A percentile compares a stretch with the other conserved stretches of the same genome.
These are phyloP conservation scores for Amanita phalloides DNA, from an alignment of 768 basidiomycete species.

Conservation along the genomic window DNA sequence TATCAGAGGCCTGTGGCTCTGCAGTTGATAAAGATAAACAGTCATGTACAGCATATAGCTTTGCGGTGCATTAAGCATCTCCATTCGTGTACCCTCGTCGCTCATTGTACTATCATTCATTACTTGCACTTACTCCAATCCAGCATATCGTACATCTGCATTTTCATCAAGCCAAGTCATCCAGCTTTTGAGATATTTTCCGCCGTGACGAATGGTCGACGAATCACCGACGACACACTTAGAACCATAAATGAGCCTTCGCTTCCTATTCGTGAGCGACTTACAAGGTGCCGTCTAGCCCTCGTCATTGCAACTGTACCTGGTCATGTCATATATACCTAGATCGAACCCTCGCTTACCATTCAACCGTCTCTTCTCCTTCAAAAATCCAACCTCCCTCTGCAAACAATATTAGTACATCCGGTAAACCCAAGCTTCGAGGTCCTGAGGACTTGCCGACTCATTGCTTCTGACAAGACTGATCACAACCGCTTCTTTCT, in stretches of 20 bases:
- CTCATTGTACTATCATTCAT: slow-evolving; percentile 1
- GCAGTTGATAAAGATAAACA: background rate
- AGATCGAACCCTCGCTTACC: slow-evolving; percentile 28
- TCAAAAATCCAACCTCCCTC: slow-evolving; percentile 90
- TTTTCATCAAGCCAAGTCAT: slow-evolving; percentile 82
- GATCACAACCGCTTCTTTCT: slow-evolving; percentile 90
- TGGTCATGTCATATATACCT: background rate
- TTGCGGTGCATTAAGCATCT: background rate
- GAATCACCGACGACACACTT: slow-evolving; percentile 94
- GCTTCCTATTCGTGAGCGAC: slow-evolving; percentile 14
- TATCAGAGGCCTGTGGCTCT: background rate
- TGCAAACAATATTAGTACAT: slow-evolving; percentile 17
- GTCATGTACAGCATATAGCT: background rate
- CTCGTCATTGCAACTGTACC: slow-evolving; percentile 80
- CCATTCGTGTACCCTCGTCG: background rate
- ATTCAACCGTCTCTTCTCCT: slow-evolving; percentile 87
- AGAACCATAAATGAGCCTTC: background rate
- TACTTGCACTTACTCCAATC: slow-evolving; percentile 30
- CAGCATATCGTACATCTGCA: slow-evolving; percentile 85
- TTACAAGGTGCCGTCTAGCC: slow-evolving; percentile 77
- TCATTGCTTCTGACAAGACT: slow-evolving; percentile 90
- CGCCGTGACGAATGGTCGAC: slow-evolving; percentile 79
- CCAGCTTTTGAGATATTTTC: slow-evolving; percentile 82
- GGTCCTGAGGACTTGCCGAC: slow-evolving; percentile 30
- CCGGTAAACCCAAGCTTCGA: background rate